phyloP scores from a whole-genome alignment of 495 filamentous ascomycete genomes.

The Clohesyomyces aquaticus region DNA sequence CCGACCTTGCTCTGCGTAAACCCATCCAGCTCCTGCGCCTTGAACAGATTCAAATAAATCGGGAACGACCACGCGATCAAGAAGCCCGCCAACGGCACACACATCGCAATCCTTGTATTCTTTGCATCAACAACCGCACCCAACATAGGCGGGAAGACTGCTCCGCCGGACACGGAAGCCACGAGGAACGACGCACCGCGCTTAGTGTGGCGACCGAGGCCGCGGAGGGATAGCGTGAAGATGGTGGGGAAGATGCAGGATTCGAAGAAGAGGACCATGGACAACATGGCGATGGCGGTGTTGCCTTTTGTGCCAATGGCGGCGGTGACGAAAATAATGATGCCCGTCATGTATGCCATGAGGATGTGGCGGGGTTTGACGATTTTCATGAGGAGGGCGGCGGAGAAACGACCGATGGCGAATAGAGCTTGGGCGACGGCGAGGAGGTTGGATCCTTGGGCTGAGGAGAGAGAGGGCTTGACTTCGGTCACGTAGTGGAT shows the following conservation, averaged over 20 bases:
- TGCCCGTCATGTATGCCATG: conserved; percentile 41
- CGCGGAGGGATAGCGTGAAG: conserved; percentile 68
- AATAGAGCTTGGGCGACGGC: conserved; percentile 70
- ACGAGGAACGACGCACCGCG: conserved; percentile 68
- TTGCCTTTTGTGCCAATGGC: conserved; percentile 46
- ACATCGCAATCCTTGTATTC: conserved; percentile 46
- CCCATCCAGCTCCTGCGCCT: conserved; percentile 52
- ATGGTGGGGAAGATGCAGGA: conserved; percentile 63
- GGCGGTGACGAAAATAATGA: conserved; percentile 58
- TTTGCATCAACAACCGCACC: conserved; percentile 60
- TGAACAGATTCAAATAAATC: conserved; percentile 54
- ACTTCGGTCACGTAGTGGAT: conserved; percentile 49
- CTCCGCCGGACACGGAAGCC: conserved; percentile 69
- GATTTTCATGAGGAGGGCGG: conserved; percentile 52
- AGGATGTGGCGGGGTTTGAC: conserved; percentile 43
- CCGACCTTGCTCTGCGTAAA: conserved; percentile 8
- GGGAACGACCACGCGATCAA: conserved; percentile 53
- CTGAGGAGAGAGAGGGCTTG: conserved; percentile 22
- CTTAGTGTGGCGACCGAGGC: conserved; percentile 72
- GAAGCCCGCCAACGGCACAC: conserved; percentile 44
- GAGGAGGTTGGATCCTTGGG: conserved; percentile 51
- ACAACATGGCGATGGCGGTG: conserved; percentile 57
- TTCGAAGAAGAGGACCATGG: conserved; percentile 67
- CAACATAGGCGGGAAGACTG: conserved; percentile 67
- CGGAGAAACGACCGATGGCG: conserved; percentile 66